A percentile compares a stretch with the other conserved stretches of the same genome.
phyloP scores from a whole-genome alignment of 768 basidiomycete genomes.

The Crucibulum laeve region DNA sequence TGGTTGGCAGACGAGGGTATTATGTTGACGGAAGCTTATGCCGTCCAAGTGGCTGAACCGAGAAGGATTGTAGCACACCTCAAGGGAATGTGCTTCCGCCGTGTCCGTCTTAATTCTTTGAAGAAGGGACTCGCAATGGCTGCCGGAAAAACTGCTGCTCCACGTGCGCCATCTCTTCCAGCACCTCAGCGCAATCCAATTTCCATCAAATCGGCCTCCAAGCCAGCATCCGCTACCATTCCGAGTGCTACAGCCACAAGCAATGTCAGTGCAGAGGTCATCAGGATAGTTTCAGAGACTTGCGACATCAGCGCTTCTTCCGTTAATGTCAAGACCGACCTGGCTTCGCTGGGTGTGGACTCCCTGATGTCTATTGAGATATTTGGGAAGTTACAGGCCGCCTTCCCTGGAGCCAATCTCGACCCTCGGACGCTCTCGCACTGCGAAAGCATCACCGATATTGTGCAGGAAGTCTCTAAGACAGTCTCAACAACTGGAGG shows the following conservation, averaged over 20 bases:
- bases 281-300: too few relatives aligned
- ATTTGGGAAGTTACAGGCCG: constrained; percentile 5
- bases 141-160: constrained; percentile 24
- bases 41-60: constrained; percentile 32
- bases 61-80: constrained; percentile 48
- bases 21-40: constrained; percentile 50
- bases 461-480: constrained; percentile 3
- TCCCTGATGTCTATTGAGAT: constrained; percentile 11
- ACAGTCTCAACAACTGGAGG: background rate
- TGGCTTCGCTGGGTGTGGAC: constrained; percentile 7
- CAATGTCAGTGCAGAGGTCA: too few relatives aligned
- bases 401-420: constrained; percentile 4
- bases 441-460: constrained; percentile 7
- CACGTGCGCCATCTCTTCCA: too few relatives aligned
- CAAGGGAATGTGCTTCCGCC: constrained; percentile 56
- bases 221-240: too few relatives aligned
- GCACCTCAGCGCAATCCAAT: too few relatives aligned
- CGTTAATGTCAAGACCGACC: constrained; percentile 14
- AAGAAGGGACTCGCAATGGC: constrained; percentile 38
- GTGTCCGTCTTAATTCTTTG: constrained; percentile 46
- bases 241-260: too few relatives aligned
- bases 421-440: constrained; percentile 2
- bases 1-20: constrained; percentile 38
- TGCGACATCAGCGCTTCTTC: too few relatives aligned
- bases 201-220: too few relatives aligned